Percentiles rank a stretch among this genome's conserved stretches.
Conservation (phyloP, 1,284 basidiomycete genomes). For the Meira miltonrushii region DNA sequence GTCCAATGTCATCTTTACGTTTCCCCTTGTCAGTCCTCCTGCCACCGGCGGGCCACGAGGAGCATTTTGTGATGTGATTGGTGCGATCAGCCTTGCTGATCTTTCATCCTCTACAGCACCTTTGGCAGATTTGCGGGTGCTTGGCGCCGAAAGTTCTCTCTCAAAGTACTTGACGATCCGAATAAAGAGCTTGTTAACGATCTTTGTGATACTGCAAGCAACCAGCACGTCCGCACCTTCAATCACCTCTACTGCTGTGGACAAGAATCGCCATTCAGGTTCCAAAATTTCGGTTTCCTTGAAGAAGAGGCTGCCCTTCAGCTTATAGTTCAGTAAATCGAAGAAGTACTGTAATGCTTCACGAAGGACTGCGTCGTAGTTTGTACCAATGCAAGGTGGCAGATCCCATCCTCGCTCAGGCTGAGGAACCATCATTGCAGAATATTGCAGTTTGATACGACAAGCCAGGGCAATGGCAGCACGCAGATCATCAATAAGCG, state of each 20-base stretch:
- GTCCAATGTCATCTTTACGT: conserved; percentile 65
- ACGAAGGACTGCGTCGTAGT: conserved; percentile 83
- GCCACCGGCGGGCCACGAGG: conserved; percentile 18
- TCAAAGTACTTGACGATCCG: conserved; percentile 82
- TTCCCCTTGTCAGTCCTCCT: conserved; percentile 28
- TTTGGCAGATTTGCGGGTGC: conserved; percentile 17
- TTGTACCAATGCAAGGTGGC: conserved; percentile 76
- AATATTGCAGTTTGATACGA: conserved; percentile 88
- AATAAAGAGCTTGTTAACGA: conserved; percentile 59
- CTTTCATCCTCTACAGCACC: neutral
- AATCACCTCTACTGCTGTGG: conserved; percentile 83
- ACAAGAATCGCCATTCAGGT: conserved; percentile 91
- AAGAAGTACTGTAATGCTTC: conserved; percentile 88
- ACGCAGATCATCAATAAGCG: conserved; percentile 89
- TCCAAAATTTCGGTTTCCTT: conserved; percentile 97
- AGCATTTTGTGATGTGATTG: neutral
- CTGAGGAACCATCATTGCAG: conserved; percentile 77
- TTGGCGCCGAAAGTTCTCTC: conserved; percentile 78
- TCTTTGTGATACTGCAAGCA: conserved; percentile 56
- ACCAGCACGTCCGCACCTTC: conserved; percentile 84
- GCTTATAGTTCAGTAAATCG: conserved; percentile 86
- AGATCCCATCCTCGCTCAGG: conserved; percentile 81
- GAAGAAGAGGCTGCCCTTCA: conserved; percentile 93
- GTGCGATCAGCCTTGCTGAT: neutral
- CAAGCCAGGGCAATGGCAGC: conserved; percentile 88